Evolutionary conservation across 208 protist species (phyloP), one percentile per base, ranked within the genome.

Genomic region (Wallacemonas rigidus): DNA sequence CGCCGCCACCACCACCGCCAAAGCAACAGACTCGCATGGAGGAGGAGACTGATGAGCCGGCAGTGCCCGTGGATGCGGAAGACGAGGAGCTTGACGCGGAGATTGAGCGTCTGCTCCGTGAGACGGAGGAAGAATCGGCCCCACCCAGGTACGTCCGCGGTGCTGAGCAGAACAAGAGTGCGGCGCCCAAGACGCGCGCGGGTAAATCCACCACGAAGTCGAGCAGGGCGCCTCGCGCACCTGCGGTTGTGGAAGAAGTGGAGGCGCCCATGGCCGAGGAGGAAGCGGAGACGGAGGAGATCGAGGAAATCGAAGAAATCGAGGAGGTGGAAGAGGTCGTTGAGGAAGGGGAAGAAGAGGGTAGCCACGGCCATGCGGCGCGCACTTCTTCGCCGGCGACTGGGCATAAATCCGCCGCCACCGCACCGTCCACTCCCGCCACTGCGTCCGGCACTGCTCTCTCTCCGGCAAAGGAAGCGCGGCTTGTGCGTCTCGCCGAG

Each of bases 401-500:
- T 26, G 26, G 14, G 47, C 7, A 11, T 8, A 58, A 58, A 58
- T 7, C 64, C 14, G 64, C 64, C n/a, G 53, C 2, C 47, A n/a
- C 64, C 14, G 8, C 53, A 1, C 14, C 65, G 35, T 15, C 65
- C 15, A n/a, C 57, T 3, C 61, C 65, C 39, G 40, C 40, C 14
- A 41, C 65, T 14, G 43, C 63, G 51, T 9, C 57, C 53, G 35
- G 55, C 35, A 55, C 69, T 47, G 17, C n/a, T 3, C 65, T 45
- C 7, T 26, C 62, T 17, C 57, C 69, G 1, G 58, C 58, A 12
- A 61, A 53, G 38, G 63, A 39, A 51, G 51, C 60, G 17, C 26
- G 76, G 40, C 77, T 95, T 15, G 57, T 51, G 8, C 80, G 86
- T 15, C 75, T 95, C 0, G 83, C 87, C 2, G 85, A 91, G 65